Conservation (phyloP, 768 basidiomycete genomes). For the Sporobolomyces pararoseus region DNA sequence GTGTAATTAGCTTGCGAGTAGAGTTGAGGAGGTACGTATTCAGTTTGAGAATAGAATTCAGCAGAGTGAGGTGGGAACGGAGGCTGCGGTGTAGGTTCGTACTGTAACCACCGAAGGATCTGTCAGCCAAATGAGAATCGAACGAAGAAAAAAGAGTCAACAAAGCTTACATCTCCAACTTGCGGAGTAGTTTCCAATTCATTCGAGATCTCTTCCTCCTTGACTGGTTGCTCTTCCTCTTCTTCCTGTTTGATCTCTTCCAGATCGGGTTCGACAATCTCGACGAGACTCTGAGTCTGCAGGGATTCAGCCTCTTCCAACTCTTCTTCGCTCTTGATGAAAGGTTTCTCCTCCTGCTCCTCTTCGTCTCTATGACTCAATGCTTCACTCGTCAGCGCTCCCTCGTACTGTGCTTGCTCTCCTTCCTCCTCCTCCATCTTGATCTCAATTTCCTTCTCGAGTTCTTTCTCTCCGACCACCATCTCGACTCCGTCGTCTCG, state of each 20-base stretch:
- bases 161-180: neutral
- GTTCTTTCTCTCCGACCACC: neutral
- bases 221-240: conserved; percentile 4
- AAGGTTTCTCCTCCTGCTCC: conserved; percentile 8
- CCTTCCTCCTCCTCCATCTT: neutral
- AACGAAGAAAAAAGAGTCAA: neutral
- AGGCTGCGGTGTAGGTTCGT: conserved; percentile 14
- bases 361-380: neutral
- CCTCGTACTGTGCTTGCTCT: neutral
- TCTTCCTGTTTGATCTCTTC: conserved; percentile 5
- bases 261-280: neutral
- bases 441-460: neutral
- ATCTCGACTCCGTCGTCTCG: neutral
- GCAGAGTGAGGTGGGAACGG: neutral
- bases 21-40: conserved; percentile 4
- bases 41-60: neutral
- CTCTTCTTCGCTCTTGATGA: conserved; percentile 13
- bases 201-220: conserved; percentile 16
- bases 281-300: neutral
- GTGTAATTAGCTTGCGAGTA: neutral
- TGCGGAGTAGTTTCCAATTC: conserved; percentile 2
- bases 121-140: neutral
- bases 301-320: neutral
- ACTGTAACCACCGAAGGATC: neutral
- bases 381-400: neutral